Evolutionary conservation across 2,329 filamentous ascomycete species (phyloP), one percentile per base, ranked within the genome.

Genomic region (Aspergillus vadensis): DNA sequence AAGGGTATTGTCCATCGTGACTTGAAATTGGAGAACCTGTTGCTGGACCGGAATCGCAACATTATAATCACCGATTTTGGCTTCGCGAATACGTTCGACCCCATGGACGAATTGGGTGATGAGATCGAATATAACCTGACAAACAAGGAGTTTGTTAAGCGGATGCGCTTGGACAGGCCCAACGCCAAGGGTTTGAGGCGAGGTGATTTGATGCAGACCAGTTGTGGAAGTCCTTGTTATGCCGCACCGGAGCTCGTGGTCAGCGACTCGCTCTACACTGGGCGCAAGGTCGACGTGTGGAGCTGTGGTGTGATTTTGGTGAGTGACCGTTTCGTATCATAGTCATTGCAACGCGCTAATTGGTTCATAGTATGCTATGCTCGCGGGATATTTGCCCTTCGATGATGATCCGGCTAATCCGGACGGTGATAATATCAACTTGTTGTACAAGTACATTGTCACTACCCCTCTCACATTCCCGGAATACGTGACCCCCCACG

Each of bases 51-150:
- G 64, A 97, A 99, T 74, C 90, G 92, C 65, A 99, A 99, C 81
- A 98, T 99, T 72, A 99, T 99, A 79, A 99, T 99, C 73, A 99
- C 95, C 15, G 95, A 99, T 79, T 99, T 99, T 78, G 95, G 95
- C 17, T 99, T 99, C 75, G 95, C 95, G 68, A 99, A 99, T 77
- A 98, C 93, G 0, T 99, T 99, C 73, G 91, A 97, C 72, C 87
- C 95, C 0, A 80, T 82, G 38, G 95, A 99, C 72, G 92, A 97
- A 74, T 83, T 99, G 41, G 87, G 86, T 4, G 92, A 97, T 62
- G 93, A 97, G 61, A 90, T 97, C 66, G 95, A 98, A 77, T 86
- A 92, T 70, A 91, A 92, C 65, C 81, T 99, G 21, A 85, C 86
- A 25, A 94, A 97, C 72, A 90, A 91, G 66, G 93, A 97, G 17